Conservation (phyloP, 306 rosid species). For the Dryas alaskensis region DNA sequence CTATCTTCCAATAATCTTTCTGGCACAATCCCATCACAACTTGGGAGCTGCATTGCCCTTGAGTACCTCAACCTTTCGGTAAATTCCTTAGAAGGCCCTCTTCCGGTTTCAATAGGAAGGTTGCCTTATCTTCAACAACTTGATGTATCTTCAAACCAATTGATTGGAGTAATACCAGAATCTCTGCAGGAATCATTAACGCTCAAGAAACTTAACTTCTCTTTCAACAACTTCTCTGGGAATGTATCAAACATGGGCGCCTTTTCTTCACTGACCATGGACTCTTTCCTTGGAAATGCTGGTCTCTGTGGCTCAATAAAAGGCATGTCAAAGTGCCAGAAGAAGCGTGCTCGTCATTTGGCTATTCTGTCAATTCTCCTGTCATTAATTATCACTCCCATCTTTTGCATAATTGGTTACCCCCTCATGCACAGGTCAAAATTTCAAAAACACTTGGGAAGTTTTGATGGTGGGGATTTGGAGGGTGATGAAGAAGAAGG, state of each 20-base stretch:
- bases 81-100: conserved; percentile 61
- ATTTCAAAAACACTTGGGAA: conserved; percentile 23
- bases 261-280: conserved; percentile 52
- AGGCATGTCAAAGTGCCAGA: conserved; percentile 63
- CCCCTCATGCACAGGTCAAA: conserved; percentile 37
- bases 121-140: conserved; percentile 57
- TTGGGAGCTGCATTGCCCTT: conserved; percentile 77
- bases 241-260: conserved; percentile 58
- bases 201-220: conserved; percentile 65
- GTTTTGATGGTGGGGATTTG: conserved; percentile 29
- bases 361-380: conserved; percentile 45
- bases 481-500: conserved; percentile 47
- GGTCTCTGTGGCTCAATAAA: conserved; percentile 62
- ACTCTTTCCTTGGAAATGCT: conserved; percentile 61
- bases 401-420: conserved; percentile 47
- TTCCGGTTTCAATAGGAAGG: conserved; percentile 67
- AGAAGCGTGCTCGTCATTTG: conserved; percentile 41
- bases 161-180: conserved; percentile 59
- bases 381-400: conserved; percentile 50
- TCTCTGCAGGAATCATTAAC: conserved; percentile 58
- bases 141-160: conserved; percentile 73
- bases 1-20: conserved; percentile 73
- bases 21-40: conserved; percentile 68
- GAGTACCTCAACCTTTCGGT: conserved; percentile 73
- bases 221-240: conserved; percentile 77